Percentiles rank a stretch among this genome's conserved stretches.
Conservation (phyloP, 257 asterid species). For the Solanum boliviense region DNA sequence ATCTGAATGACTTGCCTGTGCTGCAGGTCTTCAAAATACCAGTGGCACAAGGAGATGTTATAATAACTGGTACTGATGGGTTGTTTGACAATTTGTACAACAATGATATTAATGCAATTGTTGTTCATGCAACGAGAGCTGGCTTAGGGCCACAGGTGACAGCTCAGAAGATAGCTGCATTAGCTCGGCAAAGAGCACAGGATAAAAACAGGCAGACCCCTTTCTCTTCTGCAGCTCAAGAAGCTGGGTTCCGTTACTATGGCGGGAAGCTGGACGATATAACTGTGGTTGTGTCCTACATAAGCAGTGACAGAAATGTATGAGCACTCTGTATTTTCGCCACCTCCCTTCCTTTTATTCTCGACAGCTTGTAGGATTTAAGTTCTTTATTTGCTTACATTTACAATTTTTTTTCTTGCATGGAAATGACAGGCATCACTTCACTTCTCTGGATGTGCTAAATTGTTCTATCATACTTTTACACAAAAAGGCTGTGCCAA, state of each 20-base stretch:
- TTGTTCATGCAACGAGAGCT: slow-evolving; percentile 79
- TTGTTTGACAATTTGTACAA: slow-evolving; percentile 88
- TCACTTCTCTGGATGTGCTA: neutral
- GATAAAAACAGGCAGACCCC: slow-evolving; percentile 93
- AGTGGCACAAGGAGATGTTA: slow-evolving; percentile 92
- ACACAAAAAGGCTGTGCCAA: neutral
- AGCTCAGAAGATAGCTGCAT: slow-evolving; percentile 85
- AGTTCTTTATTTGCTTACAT: neutral
- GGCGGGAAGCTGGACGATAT: slow-evolving; percentile 97
- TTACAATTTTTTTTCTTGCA: neutral
- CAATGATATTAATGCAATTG: slow-evolving; percentile 73
- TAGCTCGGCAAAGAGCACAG: slow-evolving; percentile 85
- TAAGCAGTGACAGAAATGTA: slow-evolving; percentile 61
- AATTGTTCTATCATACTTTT: neutral
- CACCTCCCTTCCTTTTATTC: neutral
- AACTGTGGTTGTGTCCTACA: slow-evolving; percentile 86
- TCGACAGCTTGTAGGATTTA: neutral
- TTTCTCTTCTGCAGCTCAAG: slow-evolving; percentile 96
- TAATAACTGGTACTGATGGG: slow-evolving; percentile 95
- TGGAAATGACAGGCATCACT: neutral
- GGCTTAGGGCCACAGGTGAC: slow-evolving; percentile 89
- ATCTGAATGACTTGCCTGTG: slow-evolving; percentile 4
- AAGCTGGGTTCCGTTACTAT: slow-evolving; percentile 84
- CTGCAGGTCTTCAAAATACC: slow-evolving; percentile 71
- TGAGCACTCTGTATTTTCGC: slow-evolving; percentile 4